phyloP scores from a whole-genome alignment of 176 grass and related monocot genomes.

The Stipa capillata region DNA sequence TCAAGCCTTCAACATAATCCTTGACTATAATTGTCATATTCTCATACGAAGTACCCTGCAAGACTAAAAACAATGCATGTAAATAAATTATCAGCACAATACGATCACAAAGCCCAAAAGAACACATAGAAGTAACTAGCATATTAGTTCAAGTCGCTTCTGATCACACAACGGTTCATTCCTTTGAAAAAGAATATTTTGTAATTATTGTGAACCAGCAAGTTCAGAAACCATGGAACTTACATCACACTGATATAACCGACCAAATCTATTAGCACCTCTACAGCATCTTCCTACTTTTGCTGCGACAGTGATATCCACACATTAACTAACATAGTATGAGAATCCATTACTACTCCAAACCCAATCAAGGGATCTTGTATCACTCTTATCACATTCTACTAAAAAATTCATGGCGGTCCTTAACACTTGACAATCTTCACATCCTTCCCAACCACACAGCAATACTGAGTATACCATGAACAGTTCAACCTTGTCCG shows the following conservation, averaged over 20 bases:
- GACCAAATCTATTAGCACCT: neutral
- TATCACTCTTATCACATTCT: neutral
- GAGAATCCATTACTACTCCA: neutral
- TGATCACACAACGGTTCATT: neutral
- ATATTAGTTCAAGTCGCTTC: neutral
- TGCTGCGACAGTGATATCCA: neutral
- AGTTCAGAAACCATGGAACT: neutral
- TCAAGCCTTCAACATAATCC: slow-evolving; percentile 75
- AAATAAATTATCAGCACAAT: slow-evolving; percentile 12
- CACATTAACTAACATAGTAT: neutral
- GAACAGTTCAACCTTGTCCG: neutral
- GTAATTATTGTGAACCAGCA: neutral
- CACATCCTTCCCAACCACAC: neutral
- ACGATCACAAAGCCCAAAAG: slow-evolving; percentile 31
- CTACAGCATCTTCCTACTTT: neutral
- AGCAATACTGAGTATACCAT: neutral
- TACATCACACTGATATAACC: neutral
- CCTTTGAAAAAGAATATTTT: neutral
- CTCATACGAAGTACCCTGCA: slow-evolving; percentile 88
- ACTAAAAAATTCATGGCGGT: neutral
- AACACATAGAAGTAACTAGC: slow-evolving; percentile 1
- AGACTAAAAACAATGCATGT: slow-evolving; percentile 4
- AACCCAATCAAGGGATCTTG: neutral
- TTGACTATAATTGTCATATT: slow-evolving; percentile 90
- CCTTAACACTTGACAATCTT: neutral